Percentiles rank a stretch among this genome's conserved stretches.
Conservation (phyloP, 2,329 filamentous ascomycete species). For the Colletotrichum higginsianum region DNA sequence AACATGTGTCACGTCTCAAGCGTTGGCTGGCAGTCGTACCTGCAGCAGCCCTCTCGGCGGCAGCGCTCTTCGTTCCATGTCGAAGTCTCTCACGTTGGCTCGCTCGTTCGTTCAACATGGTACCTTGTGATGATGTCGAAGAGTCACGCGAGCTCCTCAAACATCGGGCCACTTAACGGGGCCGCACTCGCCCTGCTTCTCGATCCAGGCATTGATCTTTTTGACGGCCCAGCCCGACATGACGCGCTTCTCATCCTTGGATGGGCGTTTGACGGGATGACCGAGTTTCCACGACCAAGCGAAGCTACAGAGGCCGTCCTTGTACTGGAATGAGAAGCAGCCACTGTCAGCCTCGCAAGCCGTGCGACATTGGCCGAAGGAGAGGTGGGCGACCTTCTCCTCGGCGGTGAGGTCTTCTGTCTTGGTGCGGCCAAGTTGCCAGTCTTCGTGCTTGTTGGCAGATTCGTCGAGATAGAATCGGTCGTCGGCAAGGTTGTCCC, state of each 20-base stretch:
- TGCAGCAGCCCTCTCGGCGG: conserved; percentile 3
- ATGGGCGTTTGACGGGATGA: conserved; percentile 51
- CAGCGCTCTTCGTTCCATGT: background rate
- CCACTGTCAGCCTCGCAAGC: conserved; percentile 57
- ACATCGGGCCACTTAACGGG: conserved; percentile 51
- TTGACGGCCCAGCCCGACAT: conserved; percentile 60
- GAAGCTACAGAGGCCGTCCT: conserved; percentile 56
- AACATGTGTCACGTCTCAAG: conserved; percentile 35
- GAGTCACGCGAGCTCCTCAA: background rate
- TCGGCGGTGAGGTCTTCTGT: conserved; percentile 51
- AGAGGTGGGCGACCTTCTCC: conserved; percentile 59
- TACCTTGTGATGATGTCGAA: background rate
- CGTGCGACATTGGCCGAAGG: conserved; percentile 58
- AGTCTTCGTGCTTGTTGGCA: conserved; percentile 49
- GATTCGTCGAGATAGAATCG: conserved; percentile 57
- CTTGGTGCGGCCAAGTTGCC: conserved; percentile 52
- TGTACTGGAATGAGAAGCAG: conserved; percentile 61
- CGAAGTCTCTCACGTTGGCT: background rate
- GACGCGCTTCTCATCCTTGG: conserved; percentile 49
- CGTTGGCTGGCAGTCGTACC: conserved; percentile 27
- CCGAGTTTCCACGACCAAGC: conserved; percentile 56
- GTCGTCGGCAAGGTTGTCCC: conserved; percentile 68
- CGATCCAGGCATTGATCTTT: conserved; percentile 59
- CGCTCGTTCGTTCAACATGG: background rate
- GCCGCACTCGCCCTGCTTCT: conserved; percentile 54